Evolutionary conservation across 768 basidiomycete genomes (phyloP), one percentile per base, ranked within the genome.

Genomic region (Naganishia friedmannii): DNA sequence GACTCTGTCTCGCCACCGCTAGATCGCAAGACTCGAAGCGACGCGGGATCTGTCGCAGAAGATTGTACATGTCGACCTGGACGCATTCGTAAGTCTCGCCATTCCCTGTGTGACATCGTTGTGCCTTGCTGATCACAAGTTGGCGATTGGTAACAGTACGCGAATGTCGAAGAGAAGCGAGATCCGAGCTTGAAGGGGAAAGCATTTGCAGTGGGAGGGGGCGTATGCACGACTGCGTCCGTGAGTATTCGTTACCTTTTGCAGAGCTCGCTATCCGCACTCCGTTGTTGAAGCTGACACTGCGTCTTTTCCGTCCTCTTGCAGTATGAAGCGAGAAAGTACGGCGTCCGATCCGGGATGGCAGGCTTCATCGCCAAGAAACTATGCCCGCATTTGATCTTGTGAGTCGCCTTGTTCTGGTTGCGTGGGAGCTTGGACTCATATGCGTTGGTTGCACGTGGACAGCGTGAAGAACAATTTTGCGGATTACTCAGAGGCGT

Each of bases 31-130:
- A 70, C 83, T 95, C 4, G 92, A 95, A 78, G 81, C 84, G 1
- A 84, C 86, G 60, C 83, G 93, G 55, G 93, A 97, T 78, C 82
- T 97, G 32, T 85, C 86, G 2, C 91, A 94, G 79, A 85, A 82
- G 23, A 91, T 99, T 70, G 90, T 97, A 6, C 93, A 98, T 77
- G 88, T 96, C 34, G 96, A 99, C 77, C 93, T 94, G 87, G 95
- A 97, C 79, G 92, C 92, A 3, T 96, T 95, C 82, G 75, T 76
- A 51, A 65, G 72, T 72, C 23, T 19, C 46, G 12, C 17, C n/a
- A 12, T 37, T 23, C 26, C 37, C 21, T 21, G 48, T 37, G 34
- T 12, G 34, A 5, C 48, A 72, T 72, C 81, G n/a, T n/a, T n/a
- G n/a, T n/a, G n/a, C 0, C 84, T 90, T 26, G 37, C 17, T 57